Base-by-base conservation (phyloP, 1,284 basidiomycete species). In the Malassezia brasiliensis region DNA sequence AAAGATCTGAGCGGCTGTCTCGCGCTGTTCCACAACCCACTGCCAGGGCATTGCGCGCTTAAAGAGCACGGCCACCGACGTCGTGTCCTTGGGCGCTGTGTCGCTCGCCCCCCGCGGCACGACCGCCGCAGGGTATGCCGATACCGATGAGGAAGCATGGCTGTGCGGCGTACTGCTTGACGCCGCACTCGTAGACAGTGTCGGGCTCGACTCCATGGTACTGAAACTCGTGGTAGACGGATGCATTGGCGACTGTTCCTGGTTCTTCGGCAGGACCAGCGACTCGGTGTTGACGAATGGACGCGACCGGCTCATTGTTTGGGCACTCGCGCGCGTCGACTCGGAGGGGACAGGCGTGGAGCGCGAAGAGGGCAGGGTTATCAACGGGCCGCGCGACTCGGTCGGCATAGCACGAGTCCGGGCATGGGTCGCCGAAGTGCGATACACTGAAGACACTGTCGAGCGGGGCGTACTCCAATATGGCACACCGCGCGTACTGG, bases 1-100 rank as follows among this genome's bases (percentile, higher is more conserved):
- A 57, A 74, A 70, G 52, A 74, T 62, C 53, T 74, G 71, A 6
- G 69, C 68, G 14, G 68, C 67, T 9, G 71, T 60, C 25, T 62
- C 68, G 15, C 69, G 60, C 52, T 69, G 67, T 25, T 47, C 51
- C 15, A 63, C 63, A 28, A 74, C 53, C 62, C 64, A 68, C n/a
- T 48, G 51, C 71, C 71, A 74, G 17, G 60, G 50, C 56, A 74
- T 57, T 34, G 61, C 51, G 12, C 52, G 36, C 47, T 69, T 65
- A 62, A 70, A 69, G 34, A 72, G 42, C 20, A 74, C 59, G 19
- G 59, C 60, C 28, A 72, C 31, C 3, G 37, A 40, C 15, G 32
- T 32, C 9, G 34, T 20, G 34, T 39, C 37, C 8, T 5, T 11
- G 0, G 17, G 40, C 10, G 9, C 19, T 15, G 42, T 19, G 11